phyloP scores from a whole-genome alignment of 2,329 filamentous ascomycete genomes.

The Cercospora sojina region DNA sequence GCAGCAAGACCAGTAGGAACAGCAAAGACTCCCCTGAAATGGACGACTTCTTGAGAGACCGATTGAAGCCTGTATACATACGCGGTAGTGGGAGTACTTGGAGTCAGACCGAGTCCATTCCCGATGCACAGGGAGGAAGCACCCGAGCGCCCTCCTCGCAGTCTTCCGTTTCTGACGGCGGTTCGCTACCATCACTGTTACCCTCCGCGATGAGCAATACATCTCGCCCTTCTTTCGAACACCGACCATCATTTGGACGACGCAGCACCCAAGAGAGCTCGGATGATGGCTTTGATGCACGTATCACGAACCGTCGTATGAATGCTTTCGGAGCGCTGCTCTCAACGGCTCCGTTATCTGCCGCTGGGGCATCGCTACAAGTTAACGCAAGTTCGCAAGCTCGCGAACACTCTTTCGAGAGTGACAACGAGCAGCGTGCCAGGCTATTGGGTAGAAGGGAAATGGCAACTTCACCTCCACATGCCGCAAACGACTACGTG shows the following conservation, averaged over 20 bases:
- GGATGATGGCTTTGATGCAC: conserved; percentile 26
- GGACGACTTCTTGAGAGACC: conserved; percentile 49
- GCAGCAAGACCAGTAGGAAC: conserved; percentile 41
- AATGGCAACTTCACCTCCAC: neutral
- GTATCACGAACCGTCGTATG: conserved; percentile 19
- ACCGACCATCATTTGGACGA: conserved; percentile 19
- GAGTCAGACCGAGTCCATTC: conserved; percentile 23
- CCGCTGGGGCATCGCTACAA: neutral
- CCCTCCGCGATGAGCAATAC: conserved; percentile 33
- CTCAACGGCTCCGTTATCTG: neutral
- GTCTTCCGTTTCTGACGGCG: conserved; percentile 26
- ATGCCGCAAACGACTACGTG: neutral
- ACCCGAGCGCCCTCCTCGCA: conserved; percentile 23
- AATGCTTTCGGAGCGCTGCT: conserved; percentile 3
- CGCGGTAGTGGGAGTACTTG: conserved; percentile 46
- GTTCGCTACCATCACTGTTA: conserved; percentile 29
- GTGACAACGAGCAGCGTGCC: neutral
- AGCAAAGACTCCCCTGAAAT: conserved; percentile 43
- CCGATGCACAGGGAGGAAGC: conserved; percentile 15
- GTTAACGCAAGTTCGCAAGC: neutral
- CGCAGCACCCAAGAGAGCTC: conserved; percentile 29
- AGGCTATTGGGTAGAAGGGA: neutral
- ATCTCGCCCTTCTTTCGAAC: conserved; percentile 14
- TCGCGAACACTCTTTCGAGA: neutral
- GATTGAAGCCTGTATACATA: conserved; percentile 46